These are phyloP conservation scores for Colletotrichum musicola DNA, from an alignment of 2,329 filamentous ascomycete species.

Conservation along the genomic window DNA sequence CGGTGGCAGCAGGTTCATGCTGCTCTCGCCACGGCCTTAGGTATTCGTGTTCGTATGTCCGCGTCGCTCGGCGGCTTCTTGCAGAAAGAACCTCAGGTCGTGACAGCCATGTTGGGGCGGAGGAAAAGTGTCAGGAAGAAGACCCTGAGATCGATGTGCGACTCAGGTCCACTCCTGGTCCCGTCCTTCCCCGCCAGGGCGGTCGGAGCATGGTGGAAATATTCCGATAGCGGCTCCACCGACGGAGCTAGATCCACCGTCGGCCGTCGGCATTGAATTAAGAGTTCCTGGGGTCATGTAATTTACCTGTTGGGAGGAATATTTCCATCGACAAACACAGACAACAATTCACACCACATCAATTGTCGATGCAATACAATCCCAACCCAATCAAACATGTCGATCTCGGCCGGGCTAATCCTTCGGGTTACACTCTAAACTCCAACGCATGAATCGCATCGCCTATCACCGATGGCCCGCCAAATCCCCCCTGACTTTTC, in stretches of 20 bases:
- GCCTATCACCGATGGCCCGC: conserved; percentile 32
- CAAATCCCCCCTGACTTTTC: not conserved
- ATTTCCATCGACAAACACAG: not conserved
- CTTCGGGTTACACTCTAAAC: conserved; percentile 9
- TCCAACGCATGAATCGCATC: conserved; percentile 23
- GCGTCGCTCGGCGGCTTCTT: conserved; percentile 25
- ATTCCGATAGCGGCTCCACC: conserved; percentile 33
- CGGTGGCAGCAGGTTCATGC: conserved; percentile 34
- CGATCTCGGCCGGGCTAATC: not conserved
- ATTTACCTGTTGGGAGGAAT: not conserved
- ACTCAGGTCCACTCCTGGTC: conserved; percentile 32
- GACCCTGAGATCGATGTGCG: conserved; percentile 23
- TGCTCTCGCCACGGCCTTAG: conserved; percentile 10
- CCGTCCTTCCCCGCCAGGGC: conserved; percentile 25
- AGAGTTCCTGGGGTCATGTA: conserved; percentile 17
- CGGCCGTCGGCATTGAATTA: not conserved
- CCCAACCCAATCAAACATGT: not conserved
- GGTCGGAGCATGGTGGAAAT: conserved; percentile 35
- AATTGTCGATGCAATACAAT: not conserved
- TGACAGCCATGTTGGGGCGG: conserved; percentile 17
- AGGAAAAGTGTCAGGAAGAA: conserved; percentile 20
- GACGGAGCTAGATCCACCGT: conserved; percentile 16
- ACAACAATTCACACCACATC: not conserved
- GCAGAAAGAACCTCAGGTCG: conserved; percentile 19
- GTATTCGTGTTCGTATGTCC: too few species aligned